Evolutionary conservation across 2,329 filamentous ascomycete genomes (phyloP), one percentile per base, ranked within the genome.

Genomic region (Beauveria caledonica): DNA sequence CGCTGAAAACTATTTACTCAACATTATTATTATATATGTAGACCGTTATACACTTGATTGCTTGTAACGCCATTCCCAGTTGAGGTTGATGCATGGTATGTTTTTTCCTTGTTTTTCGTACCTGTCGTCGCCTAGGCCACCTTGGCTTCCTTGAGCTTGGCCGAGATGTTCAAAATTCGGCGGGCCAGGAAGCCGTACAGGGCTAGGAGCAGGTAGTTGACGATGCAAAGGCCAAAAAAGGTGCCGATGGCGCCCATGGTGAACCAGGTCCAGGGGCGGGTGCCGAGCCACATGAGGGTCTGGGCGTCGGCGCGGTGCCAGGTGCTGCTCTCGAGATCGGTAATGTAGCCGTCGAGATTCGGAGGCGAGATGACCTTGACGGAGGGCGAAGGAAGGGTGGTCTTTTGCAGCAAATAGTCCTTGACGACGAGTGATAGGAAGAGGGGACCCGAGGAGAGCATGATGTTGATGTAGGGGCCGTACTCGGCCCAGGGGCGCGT

Each of bases 381-480:
- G 2, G 66, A 64, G 1, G 64, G 61, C 15, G 66, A 61, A 4
- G 70, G 69, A 51, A 72, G 62, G 1, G 63, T 64, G 11, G 73
- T 79, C 48, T 75, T 76, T 19, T 77, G 74, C 39, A 80, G 77
- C 71, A 85, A 84, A 72, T 89, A 92, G 71, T 90, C 84, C 68
- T 88, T 85, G 86, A 88, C 89, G 62, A 90, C 81, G 45, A 92
- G 82, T 60, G 85, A 89, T 50, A 92, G 74, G 75, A 90, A 92
- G 33, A 92, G 76, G 0, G 89, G 89, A 0, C 89, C 89, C 0
- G 89, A 89, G 10, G 84, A 86, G 51, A 87, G 86, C 89, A 92
- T 92, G 67, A 92, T 87, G 25, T 87, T 90, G 68, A 89, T 87
- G 71, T 92, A 91, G 0, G 77, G 76, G 54, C 17, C 86, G 82